A percentile compares a stretch with the other conserved stretches of the same genome.
These are phyloP conservation scores for Penicillium samsonianum DNA, from an alignment of 495 filamentous ascomycete species.

Conservation along the genomic window DNA sequence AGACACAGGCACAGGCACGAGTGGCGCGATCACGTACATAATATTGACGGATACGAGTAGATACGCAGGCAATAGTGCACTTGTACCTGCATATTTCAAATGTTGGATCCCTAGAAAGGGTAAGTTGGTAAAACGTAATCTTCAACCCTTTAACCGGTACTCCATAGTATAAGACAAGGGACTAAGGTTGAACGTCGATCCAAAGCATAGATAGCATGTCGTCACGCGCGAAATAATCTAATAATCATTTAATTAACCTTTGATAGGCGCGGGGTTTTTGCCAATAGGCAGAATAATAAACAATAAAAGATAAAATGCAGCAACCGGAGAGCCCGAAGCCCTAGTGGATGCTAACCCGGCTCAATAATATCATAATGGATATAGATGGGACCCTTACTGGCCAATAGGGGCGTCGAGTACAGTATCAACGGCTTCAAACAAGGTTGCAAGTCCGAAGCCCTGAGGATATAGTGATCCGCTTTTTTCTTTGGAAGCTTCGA, in stretches of 20 bases:
- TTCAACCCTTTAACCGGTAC: neutral
- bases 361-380: neutral
- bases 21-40: conserved; percentile 7
- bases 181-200: neutral
- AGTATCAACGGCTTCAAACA: conserved; percentile 18
- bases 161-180: neutral
- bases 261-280: neutral
- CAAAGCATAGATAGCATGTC: neutral
- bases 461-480: conserved; percentile 15
- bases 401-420: neutral
- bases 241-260: neutral
- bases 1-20: conserved; percentile 4
- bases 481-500: conserved; percentile 8
- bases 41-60: conserved; percentile 3
- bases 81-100: conserved; percentile 7
- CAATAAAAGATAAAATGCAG: neutral
- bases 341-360: neutral
- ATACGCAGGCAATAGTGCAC: neutral
- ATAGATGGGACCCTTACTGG: neutral
- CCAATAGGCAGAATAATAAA: neutral
- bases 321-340: conserved; percentile 6
- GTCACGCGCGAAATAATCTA: neutral
- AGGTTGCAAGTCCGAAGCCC: conserved; percentile 28
- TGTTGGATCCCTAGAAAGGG: neutral
- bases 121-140: neutral